Evolutionary conservation across 2,329 filamentous ascomycete genomes (phyloP), one percentile per base, ranked within the genome.

Genomic region (Colletotrichum incanum): DNA sequence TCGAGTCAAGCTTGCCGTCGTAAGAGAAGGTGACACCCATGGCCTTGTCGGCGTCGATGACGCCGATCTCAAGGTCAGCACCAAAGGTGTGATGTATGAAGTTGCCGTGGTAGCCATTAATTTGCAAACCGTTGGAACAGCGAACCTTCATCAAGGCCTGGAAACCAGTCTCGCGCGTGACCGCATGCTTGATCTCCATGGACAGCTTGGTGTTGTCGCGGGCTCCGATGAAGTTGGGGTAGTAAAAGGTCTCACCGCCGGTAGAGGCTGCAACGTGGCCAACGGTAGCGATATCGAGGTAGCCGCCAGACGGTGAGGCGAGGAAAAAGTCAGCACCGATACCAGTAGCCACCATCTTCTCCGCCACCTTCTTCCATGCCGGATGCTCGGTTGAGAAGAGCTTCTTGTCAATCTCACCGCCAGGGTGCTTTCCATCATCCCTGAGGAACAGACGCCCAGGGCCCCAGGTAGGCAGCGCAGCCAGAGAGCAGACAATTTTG

Each of bases 141-240:
- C 96, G 93, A 70, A 99, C 96, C 86, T 99, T 99, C 94, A 99
- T 97, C 76, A 99, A 86, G 26, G 95, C 95, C 82, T 98, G 96
- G 85, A 94, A 98, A 28, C 96, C 96, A 58, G 96, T 98, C 81
- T 98, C 95, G 74, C 96, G 89, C 3, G 92, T 95, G 39, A 98
- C 91, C 0, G 94, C 91, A 78, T 98, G 96, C 76, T 92, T 90
- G 75, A 99, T 91, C 84, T 99, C 96, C 59, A 93, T 89, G 2
- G 92, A 93, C 49, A 99, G 84, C 84, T 96, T 97, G 67, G 94
- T 87, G 54, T 92, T 91, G 81, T 99, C 96, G 47, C 96, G 91
- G 9, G 93, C 93, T 9, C 93, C 91, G 71, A 98, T 92, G 84
- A 98, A 99, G 81, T 98, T 99, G 56, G 96, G 95, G 80, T 97